A percentile compares a stretch with the other conserved stretches of the same genome.
Evolutionary conservation across 2,329 filamentous ascomycete genomes (phyloP).

Genomic region (Claviceps sp.): DNA sequence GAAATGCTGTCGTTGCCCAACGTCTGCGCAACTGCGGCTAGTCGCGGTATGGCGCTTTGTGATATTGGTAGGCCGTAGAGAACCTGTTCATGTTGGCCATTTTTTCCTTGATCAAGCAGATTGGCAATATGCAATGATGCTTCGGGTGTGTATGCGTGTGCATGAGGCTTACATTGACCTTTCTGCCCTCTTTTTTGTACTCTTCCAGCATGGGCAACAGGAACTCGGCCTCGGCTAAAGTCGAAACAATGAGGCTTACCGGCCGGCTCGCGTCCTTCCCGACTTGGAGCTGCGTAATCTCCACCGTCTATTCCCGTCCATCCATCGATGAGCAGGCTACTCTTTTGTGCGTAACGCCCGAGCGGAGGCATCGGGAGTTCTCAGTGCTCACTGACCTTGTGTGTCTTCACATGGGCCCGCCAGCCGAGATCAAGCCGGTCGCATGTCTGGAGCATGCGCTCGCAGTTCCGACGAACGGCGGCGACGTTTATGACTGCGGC

Average conservation of each 20-base stretch:
- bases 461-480: constrained; percentile 54
- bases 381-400: constrained; percentile 43
- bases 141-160: neutral
- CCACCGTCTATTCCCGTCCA: constrained; percentile 37
- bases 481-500: constrained; percentile 55
- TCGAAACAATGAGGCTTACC: constrained; percentile 57
- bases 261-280: constrained; percentile 33
- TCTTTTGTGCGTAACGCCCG: neutral
- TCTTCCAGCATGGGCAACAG: constrained; percentile 46
- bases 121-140: neutral
- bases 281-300: constrained; percentile 58
- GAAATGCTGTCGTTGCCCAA: constrained; percentile 45
- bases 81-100: constrained; percentile 26
- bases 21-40: constrained; percentile 39
- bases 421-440: constrained; percentile 48
- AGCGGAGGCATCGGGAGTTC: neutral
- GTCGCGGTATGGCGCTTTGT: constrained; percentile 43
- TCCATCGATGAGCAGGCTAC: constrained; percentile 7
- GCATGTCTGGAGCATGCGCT: constrained; percentile 54
- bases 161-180: constrained; percentile 39
- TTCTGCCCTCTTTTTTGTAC: constrained; percentile 37
- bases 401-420: constrained; percentile 70
- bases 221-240: constrained; percentile 58
- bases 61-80: constrained; percentile 62
- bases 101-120: neutral